These are phyloP conservation scores for Gryganskiella cystojenkinii DNA, from an alignment of 192 early-diverging fungal species.

Conservation along the genomic window DNA sequence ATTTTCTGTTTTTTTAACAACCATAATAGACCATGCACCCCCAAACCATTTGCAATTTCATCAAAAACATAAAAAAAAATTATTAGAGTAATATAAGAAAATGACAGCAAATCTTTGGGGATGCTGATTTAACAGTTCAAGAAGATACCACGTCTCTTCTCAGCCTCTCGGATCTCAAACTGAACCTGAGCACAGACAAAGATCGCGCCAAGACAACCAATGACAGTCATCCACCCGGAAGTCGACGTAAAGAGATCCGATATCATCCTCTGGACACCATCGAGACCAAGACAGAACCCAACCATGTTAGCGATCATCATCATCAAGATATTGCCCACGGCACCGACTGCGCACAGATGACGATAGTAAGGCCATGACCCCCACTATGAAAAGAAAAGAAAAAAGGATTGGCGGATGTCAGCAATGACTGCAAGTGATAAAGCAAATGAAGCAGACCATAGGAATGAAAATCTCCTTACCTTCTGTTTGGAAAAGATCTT, in stretches of 20 bases:
- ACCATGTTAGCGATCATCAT: conserved; percentile 98
- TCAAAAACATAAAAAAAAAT: too few relatives aligned
- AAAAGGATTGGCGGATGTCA: background rate
- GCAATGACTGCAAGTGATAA: background rate
- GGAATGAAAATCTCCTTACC: conserved; percentile 49
- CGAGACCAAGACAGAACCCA: conserved; percentile 92
- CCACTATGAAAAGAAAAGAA: conserved; percentile 52
- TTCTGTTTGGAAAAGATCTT: conserved; percentile 62
- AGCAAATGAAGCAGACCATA: too few relatives aligned
- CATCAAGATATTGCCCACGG: conserved; percentile 84
- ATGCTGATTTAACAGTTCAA: conserved; percentile 31
- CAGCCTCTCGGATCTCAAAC: conserved; percentile 84
- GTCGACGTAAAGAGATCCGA: conserved; percentile 60
- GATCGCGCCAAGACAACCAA: conserved; percentile 58
- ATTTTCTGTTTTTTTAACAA: too few relatives aligned
- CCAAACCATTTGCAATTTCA: too few relatives aligned
- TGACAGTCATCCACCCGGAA: conserved; percentile 54
- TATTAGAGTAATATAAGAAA: too few relatives aligned
- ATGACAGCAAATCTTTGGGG: too few relatives aligned
- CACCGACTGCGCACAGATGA: conserved; percentile 83
- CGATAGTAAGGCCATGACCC: conserved; percentile 71
- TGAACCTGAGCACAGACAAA: conserved; percentile 78
- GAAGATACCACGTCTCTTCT: conserved; percentile 66
- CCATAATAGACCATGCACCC: too few relatives aligned
- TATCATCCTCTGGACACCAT: conserved; percentile 83